phyloP scores from a whole-genome alignment of 2,329 filamentous ascomycete species.

The Colletotrichum sp. region DNA sequence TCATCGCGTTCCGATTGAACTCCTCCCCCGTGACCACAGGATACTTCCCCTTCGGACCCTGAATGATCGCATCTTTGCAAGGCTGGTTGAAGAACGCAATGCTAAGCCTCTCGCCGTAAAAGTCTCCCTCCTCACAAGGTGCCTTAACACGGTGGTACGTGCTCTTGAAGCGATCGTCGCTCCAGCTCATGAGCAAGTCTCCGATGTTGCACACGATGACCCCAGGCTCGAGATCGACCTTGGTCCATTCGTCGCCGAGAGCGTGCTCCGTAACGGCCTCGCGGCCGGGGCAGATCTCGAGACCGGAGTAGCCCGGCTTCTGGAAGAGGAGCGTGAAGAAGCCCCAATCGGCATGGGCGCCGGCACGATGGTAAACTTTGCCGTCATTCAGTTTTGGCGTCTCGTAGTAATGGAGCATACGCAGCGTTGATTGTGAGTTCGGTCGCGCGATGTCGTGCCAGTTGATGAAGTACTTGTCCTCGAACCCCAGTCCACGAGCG shows the following conservation, averaged over 20 bases:
- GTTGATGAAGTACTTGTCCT: neutral
- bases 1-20: neutral
- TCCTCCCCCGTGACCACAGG: neutral
- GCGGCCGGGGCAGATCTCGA: neutral
- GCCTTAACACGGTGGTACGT: neutral
- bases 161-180: neutral
- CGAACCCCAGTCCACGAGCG: neutral
- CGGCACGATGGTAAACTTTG: rapidly evolving
- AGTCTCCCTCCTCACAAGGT: neutral
- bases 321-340: neutral
- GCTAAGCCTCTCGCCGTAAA: neutral
- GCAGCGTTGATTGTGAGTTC: neutral
- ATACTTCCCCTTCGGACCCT: neutral
- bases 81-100: neutral
- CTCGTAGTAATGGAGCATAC: neutral
- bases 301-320: neutral
- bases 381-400: neutral
- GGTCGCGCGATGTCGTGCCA: neutral
- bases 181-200: neutral
- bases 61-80: neutral
- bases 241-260: neutral
- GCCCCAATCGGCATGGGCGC: neutral
- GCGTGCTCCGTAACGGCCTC: neutral
- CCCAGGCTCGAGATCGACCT: neutral
- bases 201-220: neutral